These are phyloP conservation scores for Cercophora sp. DNA, from an alignment of 495 filamentous ascomycete genomes.

Conservation along the genomic window DNA sequence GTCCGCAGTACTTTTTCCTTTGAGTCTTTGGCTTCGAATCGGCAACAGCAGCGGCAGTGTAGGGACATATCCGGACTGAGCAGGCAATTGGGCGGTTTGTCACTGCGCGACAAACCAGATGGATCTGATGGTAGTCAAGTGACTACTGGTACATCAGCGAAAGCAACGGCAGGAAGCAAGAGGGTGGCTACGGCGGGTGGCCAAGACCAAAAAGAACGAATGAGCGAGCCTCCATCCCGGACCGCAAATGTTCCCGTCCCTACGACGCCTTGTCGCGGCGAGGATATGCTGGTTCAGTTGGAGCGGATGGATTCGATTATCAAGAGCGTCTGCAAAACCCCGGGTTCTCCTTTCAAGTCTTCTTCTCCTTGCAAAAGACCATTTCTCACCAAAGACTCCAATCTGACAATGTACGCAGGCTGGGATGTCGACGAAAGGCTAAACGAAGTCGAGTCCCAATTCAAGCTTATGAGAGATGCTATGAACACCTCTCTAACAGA, in stretches of 20 bases:
- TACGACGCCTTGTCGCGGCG: conserved; percentile 14
- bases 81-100: conserved; percentile 24
- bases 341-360: conserved; percentile 22
- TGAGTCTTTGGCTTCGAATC: conserved; percentile 22
- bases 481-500: conserved; percentile 59
- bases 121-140: conserved; percentile 33
- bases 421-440: conserved; percentile 70
- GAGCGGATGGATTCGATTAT: conserved; percentile 17
- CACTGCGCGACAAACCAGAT: conserved; percentile 21
- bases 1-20: conserved; percentile 25
- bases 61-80: conserved; percentile 27
- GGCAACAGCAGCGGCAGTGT: conserved; percentile 9
- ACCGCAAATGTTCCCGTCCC: conserved; percentile 13
- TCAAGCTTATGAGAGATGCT: conserved; percentile 55
- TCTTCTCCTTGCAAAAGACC: conserved; percentile 38
- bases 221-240: conserved; percentile 11
- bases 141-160: conserved; percentile 27
- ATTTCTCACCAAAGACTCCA: conserved; percentile 72
- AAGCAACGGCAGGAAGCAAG: conserved; percentile 16
- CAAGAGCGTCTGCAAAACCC: conserved; percentile 16
- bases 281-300: conserved; percentile 8
- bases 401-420: conserved; percentile 54
- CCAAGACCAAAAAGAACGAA: conserved; percentile 10
- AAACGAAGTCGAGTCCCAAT: conserved; percentile 61
- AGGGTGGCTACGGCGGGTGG: conserved; percentile 6